Base-by-base conservation (phyloP, 106 monocot species). In the Phalaenopsis aphrodite region DNA sequence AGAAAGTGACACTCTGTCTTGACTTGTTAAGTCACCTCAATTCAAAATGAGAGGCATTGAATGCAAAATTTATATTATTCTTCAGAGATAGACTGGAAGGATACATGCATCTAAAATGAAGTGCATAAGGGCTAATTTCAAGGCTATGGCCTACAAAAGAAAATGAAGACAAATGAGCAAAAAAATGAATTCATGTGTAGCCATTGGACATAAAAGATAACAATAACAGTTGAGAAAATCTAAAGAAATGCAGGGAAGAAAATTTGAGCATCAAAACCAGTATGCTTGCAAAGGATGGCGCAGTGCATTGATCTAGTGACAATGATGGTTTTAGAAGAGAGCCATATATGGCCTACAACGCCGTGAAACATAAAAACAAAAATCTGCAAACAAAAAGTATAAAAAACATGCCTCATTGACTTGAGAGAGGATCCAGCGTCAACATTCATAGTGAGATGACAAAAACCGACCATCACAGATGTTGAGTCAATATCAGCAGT, bases 91-190 rank as follows among this genome's bases (percentile, higher is more conserved):
- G n/a, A 73, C n/a, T 0, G 4, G 30, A 79, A n/a, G 92, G 89
- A 89, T 92, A 92, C 92, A 89, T 73, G 84, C 78, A 80, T 92
- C 92, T 49, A 87, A 74, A 38, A 89, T 39, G 67, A 92, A 41
- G 82, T 86, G 83, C 56, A 78, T 42, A 36, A 92, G 78, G 61
- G 72, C 68, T 19, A 86, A 75, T 61, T 76, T 84, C 82, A 79
- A 84, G 8, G 87, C 17, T 56, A 88, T 79, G 52, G 76, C 87
- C 92, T 92, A 81, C 84, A 92, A 82, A 82, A 36, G 4, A 15
- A 42, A 81, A 56, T 65, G 24, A 69, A 15, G 8, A 69, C 36
- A 69, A 61, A 4, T 61, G 21, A 61, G 61, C n/a, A 61, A 7
- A 61, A 52, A 11, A 48, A 57, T 19, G 61, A 61, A n/a, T 21